Evolutionary conservation across 1,139 yeast genomes (phyloP), one percentile per base, ranked within the genome.

Genomic region (Scheffersomyces stambukii): DNA sequence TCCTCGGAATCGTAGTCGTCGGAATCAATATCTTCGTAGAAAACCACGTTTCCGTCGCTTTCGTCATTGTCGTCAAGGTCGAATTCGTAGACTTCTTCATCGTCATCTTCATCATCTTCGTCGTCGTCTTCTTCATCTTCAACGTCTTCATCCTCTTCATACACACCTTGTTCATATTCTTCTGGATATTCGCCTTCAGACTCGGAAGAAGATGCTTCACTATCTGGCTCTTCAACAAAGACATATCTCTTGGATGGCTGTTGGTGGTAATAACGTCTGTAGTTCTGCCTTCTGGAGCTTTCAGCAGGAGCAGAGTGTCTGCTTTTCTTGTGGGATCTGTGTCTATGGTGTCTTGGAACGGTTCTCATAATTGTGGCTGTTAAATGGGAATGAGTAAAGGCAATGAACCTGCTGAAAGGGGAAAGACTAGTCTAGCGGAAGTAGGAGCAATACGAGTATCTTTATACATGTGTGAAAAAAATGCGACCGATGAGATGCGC

Each of bases 181-280:
- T 16, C 15, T 17, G 15, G 24, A 9, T 16, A 20, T 13, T 22
- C 25, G 11, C 19, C 27, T 13, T 29, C 32, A 16, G 25, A 27
- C 8, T 35, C 34, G 6, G 30, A 17, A 16, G 34, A 16, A 6
- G 11, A 18, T n/a, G 48, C 49, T 27, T 52, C 57, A 29, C 48
- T 45, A 27, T 48, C 61, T 29, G 70, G 70, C 38, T 64, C 70
- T 49, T 64, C 70, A 31, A 64, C 67, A 32, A 48, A 61, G 9
- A 57, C 70, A 31, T 52, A 46, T 28, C 55, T 50, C 16, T 51
- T 45, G 10, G 38, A 33, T 30, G 61, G 65, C 41, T 59, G 63
- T 33, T 50, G 54, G 38, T 57, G 58, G 38, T 54, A 58, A 35
- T 60, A 60, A 24, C 51, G 50, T 48, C 63, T 56, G 40, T 59